Conservation (phyloP, 352 stramenopile species). For the Phytophthora fragariae region DNA sequence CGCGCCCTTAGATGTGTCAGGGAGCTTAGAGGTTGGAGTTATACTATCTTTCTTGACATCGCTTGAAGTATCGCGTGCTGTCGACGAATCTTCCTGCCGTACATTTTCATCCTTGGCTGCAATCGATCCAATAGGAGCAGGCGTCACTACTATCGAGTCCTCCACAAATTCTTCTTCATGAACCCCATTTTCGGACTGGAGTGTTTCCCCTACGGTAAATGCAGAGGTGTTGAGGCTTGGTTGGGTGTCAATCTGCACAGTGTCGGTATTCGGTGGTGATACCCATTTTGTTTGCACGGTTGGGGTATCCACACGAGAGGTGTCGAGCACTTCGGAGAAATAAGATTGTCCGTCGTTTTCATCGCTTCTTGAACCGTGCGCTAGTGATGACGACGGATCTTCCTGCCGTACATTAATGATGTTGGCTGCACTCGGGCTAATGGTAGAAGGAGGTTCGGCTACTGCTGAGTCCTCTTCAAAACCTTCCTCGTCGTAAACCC, state of each 20-base stretch:
- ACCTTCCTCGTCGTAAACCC: slow-evolving; percentile 55
- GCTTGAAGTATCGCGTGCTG: neutral
- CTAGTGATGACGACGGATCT: neutral
- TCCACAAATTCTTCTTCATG: neutral
- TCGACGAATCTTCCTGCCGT: neutral
- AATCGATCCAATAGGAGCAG: neutral
- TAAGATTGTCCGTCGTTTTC: neutral
- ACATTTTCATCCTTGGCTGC: neutral
- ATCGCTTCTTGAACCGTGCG: neutral
- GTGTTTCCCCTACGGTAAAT: neutral
- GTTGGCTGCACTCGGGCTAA: neutral
- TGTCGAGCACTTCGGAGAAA: neutral
- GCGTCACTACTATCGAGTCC: neutral
- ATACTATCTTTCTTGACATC: neutral
- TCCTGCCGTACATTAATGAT: neutral
- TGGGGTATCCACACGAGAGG: neutral
- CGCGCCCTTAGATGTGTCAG: no score
- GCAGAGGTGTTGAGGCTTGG: neutral
- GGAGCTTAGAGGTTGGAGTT: neutral
- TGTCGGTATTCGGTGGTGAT: neutral
- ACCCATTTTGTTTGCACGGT: neutral
- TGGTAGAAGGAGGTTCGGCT: neutral
- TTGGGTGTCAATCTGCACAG: neutral
- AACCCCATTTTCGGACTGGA: neutral
- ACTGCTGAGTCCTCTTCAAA: slow-evolving; percentile 55